Conservation (phyloP, 495 filamentous ascomycete species). For the Xylaria telfairii region DNA sequence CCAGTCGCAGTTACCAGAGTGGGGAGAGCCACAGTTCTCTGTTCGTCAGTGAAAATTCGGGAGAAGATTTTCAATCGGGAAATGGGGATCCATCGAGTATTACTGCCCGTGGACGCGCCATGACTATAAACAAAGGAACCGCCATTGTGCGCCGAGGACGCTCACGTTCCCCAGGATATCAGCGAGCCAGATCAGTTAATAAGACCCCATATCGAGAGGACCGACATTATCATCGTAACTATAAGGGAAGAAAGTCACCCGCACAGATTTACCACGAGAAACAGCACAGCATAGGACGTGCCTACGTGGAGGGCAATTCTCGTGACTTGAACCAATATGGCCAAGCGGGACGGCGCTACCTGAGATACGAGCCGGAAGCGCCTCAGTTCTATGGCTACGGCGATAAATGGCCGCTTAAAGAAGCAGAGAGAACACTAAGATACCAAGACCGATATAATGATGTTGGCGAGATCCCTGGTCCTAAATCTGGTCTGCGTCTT, state of each 20-base stretch:
- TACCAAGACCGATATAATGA: slow-evolving; percentile 14
- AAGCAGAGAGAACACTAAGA: background rate
- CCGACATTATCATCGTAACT: background rate
- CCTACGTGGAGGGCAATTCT: background rate
- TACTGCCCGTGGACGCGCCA: background rate
- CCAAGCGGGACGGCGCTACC: background rate
- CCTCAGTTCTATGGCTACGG: slow-evolving; percentile 1
- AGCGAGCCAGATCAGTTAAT: background rate
- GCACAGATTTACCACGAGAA: background rate
- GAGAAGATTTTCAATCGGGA: background rate
- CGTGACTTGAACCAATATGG: background rate
- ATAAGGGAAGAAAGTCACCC: background rate
- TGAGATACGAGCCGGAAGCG: slow-evolving; percentile 8
- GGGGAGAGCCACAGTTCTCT: background rate
- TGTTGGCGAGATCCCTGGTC: slow-evolving; percentile 12
- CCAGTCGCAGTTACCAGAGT: background rate
- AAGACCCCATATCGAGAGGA: background rate
- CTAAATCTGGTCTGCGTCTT: slow-evolving; percentile 3
- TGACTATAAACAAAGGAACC: background rate
- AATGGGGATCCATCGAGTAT: background rate
- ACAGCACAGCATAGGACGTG: background rate
- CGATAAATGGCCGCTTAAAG: background rate
- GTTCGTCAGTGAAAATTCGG: background rate
- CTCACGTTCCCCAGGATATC: background rate
- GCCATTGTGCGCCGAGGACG: background rate